Evolutionary conservation across 495 filamentous ascomycete species (phyloP).

Genomic region (Oidiodendron maius): DNA sequence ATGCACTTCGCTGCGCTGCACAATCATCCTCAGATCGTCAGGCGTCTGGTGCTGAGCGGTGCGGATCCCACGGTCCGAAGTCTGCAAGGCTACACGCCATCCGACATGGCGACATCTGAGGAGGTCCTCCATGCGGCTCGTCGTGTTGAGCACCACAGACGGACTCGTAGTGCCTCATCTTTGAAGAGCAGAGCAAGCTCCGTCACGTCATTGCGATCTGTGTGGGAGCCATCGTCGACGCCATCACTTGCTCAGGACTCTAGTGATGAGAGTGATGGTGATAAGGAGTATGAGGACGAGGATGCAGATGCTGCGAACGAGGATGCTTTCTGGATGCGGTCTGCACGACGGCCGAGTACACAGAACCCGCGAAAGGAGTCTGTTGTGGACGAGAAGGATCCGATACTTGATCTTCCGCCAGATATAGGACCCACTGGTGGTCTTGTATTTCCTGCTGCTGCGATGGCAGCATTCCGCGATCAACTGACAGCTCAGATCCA

Average conservation of each 20-base stretch:
- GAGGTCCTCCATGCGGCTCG: slow-evolving; percentile 47
- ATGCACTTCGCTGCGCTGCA: slow-evolving; percentile 81
- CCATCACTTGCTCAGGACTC: slow-evolving; percentile 31
- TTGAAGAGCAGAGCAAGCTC: slow-evolving; percentile 59
- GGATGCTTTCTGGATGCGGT: slow-evolving; percentile 29
- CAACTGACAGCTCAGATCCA: slow-evolving; percentile 73
- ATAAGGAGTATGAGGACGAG: slow-evolving; percentile 30
- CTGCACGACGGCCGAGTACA: slow-evolving; percentile 32
- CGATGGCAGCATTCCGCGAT: slow-evolving; percentile 69
- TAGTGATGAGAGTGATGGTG: slow-evolving; percentile 31
- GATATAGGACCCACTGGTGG: slow-evolving; percentile 18
- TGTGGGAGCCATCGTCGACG: slow-evolving; percentile 49
- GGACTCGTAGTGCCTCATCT: slow-evolving; percentile 43
- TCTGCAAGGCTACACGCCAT: slow-evolving; percentile 62
- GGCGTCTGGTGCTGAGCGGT: slow-evolving; percentile 64
- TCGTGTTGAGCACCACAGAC: slow-evolving; percentile 50
- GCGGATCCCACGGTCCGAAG: slow-evolving; percentile 68
- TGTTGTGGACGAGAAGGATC: slow-evolving; percentile 21
- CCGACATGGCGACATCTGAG: slow-evolving; percentile 63
- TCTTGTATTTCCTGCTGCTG: slow-evolving; percentile 49
- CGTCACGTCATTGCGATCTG: slow-evolving; percentile 55
- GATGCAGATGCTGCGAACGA: slow-evolving; percentile 31
- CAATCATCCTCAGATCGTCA: slow-evolving; percentile 68
- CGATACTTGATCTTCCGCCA: slow-evolving; percentile 21
- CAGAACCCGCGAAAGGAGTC: slow-evolving; percentile 38